These are phyloP conservation scores for Cutaneotrichosporon curvatum DNA, from an alignment of 1,284 basidiomycete species.

Conservation along the genomic window DNA sequence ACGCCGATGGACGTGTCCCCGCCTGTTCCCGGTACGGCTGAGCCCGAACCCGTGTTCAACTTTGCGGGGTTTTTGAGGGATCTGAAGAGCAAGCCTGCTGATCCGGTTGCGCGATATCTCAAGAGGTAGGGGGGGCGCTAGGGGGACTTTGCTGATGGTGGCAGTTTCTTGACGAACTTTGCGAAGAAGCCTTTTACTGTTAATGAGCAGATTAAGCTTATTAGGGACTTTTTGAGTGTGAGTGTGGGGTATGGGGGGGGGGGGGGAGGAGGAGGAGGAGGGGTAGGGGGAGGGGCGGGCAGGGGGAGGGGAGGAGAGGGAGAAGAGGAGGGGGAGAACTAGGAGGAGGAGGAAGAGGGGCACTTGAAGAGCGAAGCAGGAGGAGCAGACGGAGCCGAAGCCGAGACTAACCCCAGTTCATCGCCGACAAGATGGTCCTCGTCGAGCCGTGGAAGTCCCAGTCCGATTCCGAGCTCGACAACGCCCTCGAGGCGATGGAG, in stretches of 20 bases:
- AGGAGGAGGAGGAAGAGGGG: not conserved
- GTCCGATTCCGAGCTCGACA: constrained; percentile 80
- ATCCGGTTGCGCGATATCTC: constrained; percentile 82
- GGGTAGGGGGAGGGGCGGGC: too few relatives aligned
- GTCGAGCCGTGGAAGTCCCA: constrained; percentile 71
- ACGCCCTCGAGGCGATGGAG: constrained; percentile 97
- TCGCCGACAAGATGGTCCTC: constrained; percentile 74
- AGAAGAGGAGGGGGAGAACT: not conserved
- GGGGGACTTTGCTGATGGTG: constrained; percentile 21
- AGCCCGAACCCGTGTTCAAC: constrained; percentile 44
- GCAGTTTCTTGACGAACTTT: constrained; percentile 83
- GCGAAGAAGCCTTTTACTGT: constrained; percentile 80
- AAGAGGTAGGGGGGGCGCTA: constrained; percentile 64
- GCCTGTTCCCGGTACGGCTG: too few relatives aligned
- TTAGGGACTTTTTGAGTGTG: constrained; percentile 82
- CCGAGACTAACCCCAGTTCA: constrained; percentile 64
- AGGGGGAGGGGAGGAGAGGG: not conserved
- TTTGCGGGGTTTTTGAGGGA: constrained; percentile 69
- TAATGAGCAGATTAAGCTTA: constrained; percentile 84
- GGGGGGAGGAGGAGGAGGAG: too few relatives aligned
- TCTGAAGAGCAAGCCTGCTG: constrained; percentile 73
- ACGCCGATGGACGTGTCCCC: too few relatives aligned
- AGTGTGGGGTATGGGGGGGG: constrained; percentile 37
- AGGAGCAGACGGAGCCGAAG: too few relatives aligned
- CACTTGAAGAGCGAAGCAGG: too few relatives aligned